Evolutionary conservation across 2,329 filamentous ascomycete species (phyloP).

Genomic region (Tothia fuscella): DNA sequence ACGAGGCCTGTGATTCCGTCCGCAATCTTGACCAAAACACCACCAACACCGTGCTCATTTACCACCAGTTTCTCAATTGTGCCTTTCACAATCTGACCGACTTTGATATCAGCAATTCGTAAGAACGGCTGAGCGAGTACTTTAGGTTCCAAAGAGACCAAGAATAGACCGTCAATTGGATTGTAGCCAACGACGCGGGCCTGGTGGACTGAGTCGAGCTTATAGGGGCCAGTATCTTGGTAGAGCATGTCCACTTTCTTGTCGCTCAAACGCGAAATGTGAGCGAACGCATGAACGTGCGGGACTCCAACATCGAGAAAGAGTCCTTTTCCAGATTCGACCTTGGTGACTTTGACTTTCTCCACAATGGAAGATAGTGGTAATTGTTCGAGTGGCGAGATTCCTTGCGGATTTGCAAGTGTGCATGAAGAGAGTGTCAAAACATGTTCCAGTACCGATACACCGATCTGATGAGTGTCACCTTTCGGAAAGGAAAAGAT

Average conservation of each 20-base stretch:
- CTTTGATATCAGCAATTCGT: constrained; percentile 75
- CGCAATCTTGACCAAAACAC: constrained; percentile 70
- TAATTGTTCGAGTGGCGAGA: constrained; percentile 47
- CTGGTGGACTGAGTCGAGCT: constrained; percentile 64
- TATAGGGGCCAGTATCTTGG: constrained; percentile 64
- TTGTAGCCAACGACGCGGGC: constrained; percentile 81
- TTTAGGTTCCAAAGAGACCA: constrained; percentile 71
- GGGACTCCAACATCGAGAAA: constrained; percentile 61
- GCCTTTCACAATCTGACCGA: constrained; percentile 71
- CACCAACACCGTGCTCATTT: constrained; percentile 51
- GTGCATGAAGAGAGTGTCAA: constrained; percentile 43
- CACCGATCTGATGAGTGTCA: constrained; percentile 70
- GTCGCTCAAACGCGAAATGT: constrained; percentile 87
- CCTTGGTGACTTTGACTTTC: constrained; percentile 64
- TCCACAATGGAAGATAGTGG: constrained; percentile 66
- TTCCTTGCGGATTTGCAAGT: constrained; percentile 21
- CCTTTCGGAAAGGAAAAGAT: constrained; percentile 76
- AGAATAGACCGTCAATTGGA: constrained; percentile 70
- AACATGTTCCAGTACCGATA: constrained; percentile 80
- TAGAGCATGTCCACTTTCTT: constrained; percentile 77
- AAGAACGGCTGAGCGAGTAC: constrained; percentile 81
- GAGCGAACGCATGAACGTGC: constrained; percentile 72
- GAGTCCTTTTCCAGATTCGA: constrained; percentile 68
- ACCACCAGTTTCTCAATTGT: constrained; percentile 77
- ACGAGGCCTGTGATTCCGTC: constrained; percentile 86